phyloP scores from a whole-genome alignment of 345 rosid species.

The Citrus cavaleriei region DNA sequence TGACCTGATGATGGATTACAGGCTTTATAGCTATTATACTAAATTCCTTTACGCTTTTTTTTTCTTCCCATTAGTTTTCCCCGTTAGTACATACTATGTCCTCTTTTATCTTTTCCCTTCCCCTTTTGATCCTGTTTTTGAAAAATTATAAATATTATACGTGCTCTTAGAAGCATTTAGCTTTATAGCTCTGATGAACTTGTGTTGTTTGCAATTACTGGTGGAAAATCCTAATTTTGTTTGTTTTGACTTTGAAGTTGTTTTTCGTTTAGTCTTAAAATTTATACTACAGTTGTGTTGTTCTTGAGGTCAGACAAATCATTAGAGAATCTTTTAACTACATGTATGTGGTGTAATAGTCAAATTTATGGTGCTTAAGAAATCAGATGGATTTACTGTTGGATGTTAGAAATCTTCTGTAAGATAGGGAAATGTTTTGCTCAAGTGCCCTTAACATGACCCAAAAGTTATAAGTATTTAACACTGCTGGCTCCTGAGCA shows the following conservation, averaged over 20 bases:
- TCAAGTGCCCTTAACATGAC: background rate
- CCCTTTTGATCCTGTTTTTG: background rate
- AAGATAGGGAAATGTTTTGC: background rate
- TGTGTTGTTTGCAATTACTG: background rate
- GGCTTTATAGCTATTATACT: background rate
- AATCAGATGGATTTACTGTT: background rate
- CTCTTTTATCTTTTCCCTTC: background rate
- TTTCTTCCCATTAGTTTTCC: no score
- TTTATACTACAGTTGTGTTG: background rate
- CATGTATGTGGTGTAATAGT: background rate
- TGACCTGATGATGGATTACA: background rate
- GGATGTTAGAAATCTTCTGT: background rate
- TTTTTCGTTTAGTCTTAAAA: background rate
- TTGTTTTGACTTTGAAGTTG: background rate
- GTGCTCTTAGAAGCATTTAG: background rate
- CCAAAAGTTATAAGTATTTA: background rate
- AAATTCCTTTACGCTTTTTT: background rate
- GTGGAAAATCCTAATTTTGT: background rate
- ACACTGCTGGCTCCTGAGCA: background rate
- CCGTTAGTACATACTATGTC: background rate
- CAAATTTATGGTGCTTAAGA: background rate
- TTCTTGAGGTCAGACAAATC: background rate
- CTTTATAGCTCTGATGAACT: background rate
- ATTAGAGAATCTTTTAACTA: background rate
- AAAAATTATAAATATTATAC: background rate